Conservation (phyloP, 1,284 basidiomycete genomes). For the Cryptococcus maquisensis region DNA sequence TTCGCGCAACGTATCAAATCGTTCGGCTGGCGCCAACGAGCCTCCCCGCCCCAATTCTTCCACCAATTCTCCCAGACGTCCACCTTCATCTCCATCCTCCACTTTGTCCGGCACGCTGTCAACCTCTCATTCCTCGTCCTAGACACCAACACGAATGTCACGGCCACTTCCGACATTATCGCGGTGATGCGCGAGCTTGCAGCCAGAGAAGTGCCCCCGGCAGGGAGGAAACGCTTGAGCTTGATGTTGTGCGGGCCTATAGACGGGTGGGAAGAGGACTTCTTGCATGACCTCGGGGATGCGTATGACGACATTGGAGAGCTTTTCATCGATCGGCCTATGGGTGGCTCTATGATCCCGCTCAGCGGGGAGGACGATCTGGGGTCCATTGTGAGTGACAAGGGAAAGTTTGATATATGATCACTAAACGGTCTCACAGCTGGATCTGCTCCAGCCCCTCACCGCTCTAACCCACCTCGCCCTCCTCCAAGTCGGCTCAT, state of each 20-base stretch:
- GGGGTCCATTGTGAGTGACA: no score
- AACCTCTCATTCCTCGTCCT: constrained; percentile 39
- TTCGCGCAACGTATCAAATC: constrained; percentile 30
- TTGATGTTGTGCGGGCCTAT: constrained; percentile 45
- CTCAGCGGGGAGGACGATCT: no score
- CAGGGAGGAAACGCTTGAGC: constrained; percentile 23
- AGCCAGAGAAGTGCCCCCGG: constrained; percentile 17
- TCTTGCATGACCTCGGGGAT: constrained; percentile 31
- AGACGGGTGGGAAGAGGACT: constrained; percentile 29
- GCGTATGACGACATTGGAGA: constrained; percentile 38
- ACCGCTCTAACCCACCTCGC: constrained; percentile 25
- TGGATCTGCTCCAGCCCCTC: constrained; percentile 27
- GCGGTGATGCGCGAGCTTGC: constrained; percentile 26
- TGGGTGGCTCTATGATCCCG: constrained; percentile 4
- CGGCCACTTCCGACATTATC: constrained; percentile 29
- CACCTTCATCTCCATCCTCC: constrained; percentile 38
- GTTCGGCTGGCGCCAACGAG: constrained; percentile 44
- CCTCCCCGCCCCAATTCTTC: constrained; percentile 25
- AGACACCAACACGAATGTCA: constrained; percentile 39
- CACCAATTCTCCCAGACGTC: constrained; percentile 32
- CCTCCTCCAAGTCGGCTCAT: constrained; percentile 42
- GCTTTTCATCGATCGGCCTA: constrained; percentile 41
- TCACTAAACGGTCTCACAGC: constrained; percentile 12
- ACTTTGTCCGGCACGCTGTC: constrained; percentile 34
- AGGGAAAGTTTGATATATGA: no score